Percentiles rank a stretch among this genome's conserved stretches.
phyloP scores from a whole-genome alignment of 352 stramenopile species.

The Globisporangium nunn region DNA sequence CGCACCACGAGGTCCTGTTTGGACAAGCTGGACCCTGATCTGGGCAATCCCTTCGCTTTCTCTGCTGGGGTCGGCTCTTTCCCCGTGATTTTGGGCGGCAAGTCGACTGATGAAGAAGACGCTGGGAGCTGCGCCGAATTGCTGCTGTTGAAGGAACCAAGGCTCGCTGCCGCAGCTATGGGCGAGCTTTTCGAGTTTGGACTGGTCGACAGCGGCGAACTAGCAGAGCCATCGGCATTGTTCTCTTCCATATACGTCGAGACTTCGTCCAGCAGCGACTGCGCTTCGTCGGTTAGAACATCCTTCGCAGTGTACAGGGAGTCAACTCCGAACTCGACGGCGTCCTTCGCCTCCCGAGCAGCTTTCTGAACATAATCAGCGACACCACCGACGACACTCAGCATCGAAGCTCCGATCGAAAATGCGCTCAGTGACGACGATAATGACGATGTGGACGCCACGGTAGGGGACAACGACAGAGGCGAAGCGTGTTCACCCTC shows the following conservation, averaged over 20 bases:
- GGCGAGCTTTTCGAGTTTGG: background rate
- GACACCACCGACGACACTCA: slow-evolving; percentile 60
- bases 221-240: background rate
- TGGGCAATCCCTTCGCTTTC: background rate
- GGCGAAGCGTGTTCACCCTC: background rate
- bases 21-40: slow-evolving; percentile 6
- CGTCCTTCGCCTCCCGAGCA: slow-evolving; percentile 70
- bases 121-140: slow-evolving; percentile 2
- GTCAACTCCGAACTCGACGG: slow-evolving; percentile 62
- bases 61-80: background rate
- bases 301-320: slow-evolving; percentile 70
- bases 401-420: slow-evolving; percentile 50
- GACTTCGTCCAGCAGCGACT: slow-evolving; percentile 55
- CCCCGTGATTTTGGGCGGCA: background rate
- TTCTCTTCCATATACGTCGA: slow-evolving; percentile 44
- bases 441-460: slow-evolving; percentile 14
- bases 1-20: slow-evolving; percentile 29
- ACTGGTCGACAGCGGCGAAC: slow-evolving; percentile 2
- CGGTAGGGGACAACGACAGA: slow-evolving; percentile 7
- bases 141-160: background rate
- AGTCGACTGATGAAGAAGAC: background rate
- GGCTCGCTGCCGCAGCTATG: background rate
- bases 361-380: slow-evolving; percentile 66
- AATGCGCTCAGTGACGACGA: slow-evolving; percentile 35
- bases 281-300: slow-evolving; percentile 53